These are phyloP conservation scores for Polygonum maritimum DNA, from an alignment of 148 eudicot genomes.

Conservation along the genomic window DNA sequence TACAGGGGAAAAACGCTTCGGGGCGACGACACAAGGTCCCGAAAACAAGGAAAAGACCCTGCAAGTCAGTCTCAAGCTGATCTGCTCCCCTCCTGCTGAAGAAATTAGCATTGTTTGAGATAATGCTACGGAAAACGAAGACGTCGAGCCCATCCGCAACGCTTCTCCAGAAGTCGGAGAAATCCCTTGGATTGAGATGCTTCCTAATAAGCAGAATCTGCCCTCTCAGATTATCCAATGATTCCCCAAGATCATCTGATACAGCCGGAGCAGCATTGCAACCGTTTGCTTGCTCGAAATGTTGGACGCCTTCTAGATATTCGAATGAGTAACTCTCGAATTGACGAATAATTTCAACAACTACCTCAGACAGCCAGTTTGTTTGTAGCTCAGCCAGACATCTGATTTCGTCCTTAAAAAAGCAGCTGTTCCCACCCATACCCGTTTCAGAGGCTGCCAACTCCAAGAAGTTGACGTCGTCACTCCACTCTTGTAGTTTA, in stretches of 20 bases:
- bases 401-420: slow-evolving; percentile 40
- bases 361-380: slow-evolving; percentile 34
- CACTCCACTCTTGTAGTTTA: slow-evolving; percentile 40
- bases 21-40: slow-evolving; percentile 40
- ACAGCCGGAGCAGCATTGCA: slow-evolving; percentile 10
- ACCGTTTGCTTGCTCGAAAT: slow-evolving; percentile 12
- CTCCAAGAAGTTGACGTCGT: slow-evolving; percentile 39
- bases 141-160: slow-evolving; percentile 46
- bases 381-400: slow-evolving; percentile 37
- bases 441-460: slow-evolving; percentile 30
- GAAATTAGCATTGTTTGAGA: slow-evolving; percentile 17
- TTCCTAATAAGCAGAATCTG: slow-evolving; percentile 22
- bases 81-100: slow-evolving; percentile 21
- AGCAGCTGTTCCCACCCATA: slow-evolving; percentile 10
- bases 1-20: slow-evolving; percentile 39
- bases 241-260: slow-evolving; percentile 31
- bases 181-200: slow-evolving; percentile 35
- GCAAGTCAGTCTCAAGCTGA: slow-evolving; percentile 29
- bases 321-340: slow-evolving; percentile 25
- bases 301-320: slow-evolving; percentile 19
- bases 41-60: slow-evolving; percentile 33
- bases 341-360: slow-evolving; percentile 32
- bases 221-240: slow-evolving; percentile 33
- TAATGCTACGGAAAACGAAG: slow-evolving; percentile 30
- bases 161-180: slow-evolving; percentile 44